These are phyloP conservation scores for Pseudonectria buxi DNA, from an alignment of 2,329 filamentous ascomycete genomes.

Conservation along the genomic window DNA sequence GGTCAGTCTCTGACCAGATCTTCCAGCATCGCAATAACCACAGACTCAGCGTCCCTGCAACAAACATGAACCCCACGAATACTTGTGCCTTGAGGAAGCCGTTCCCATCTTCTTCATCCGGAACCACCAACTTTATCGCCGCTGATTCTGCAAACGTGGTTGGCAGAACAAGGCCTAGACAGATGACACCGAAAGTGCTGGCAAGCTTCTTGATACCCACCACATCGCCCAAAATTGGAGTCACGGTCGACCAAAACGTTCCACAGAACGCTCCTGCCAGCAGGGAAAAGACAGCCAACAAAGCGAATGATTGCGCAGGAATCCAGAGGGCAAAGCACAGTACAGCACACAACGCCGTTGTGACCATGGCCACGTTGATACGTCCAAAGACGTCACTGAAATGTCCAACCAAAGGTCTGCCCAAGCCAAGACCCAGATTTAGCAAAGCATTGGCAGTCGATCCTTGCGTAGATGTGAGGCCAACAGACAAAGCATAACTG, in stretches of 20 bases:
- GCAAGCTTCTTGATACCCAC: constrained; percentile 53
- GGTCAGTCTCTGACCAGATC: constrained; percentile 27
- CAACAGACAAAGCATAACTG: constrained; percentile 4
- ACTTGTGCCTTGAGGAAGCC: constrained; percentile 52
- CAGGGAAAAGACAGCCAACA: constrained; percentile 1
- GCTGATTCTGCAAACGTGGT: constrained; percentile 45
- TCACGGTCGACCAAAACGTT: constrained; percentile 16
- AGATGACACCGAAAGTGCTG: constrained; percentile 50
- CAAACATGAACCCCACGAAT: constrained; percentile 55
- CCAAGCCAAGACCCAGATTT: constrained; percentile 4
- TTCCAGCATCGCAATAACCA: constrained; percentile 55
- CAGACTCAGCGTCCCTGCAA: constrained; percentile 46
- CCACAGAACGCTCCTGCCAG: constrained; percentile 4
- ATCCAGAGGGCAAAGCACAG: constrained; percentile 7
- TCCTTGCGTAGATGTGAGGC: constrained; percentile 2
- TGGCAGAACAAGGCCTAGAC: constrained; percentile 50
- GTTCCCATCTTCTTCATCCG: constrained; percentile 26
- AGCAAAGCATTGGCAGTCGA: constrained; percentile 4
- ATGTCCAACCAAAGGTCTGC: constrained; percentile 3
- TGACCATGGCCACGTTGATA: constrained; percentile 4
- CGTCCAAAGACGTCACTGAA: constrained; percentile 6
- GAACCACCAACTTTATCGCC: constrained; percentile 42
- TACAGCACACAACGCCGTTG: constrained; percentile 1
- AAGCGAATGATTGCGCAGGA: constrained; percentile 1
- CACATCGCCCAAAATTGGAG: constrained; percentile 53